Percentiles rank a stretch among this genome's conserved stretches.
Evolutionary conservation across 2,329 filamentous ascomycete genomes (phyloP).

Genomic region (Ophiobolus disseminans): DNA sequence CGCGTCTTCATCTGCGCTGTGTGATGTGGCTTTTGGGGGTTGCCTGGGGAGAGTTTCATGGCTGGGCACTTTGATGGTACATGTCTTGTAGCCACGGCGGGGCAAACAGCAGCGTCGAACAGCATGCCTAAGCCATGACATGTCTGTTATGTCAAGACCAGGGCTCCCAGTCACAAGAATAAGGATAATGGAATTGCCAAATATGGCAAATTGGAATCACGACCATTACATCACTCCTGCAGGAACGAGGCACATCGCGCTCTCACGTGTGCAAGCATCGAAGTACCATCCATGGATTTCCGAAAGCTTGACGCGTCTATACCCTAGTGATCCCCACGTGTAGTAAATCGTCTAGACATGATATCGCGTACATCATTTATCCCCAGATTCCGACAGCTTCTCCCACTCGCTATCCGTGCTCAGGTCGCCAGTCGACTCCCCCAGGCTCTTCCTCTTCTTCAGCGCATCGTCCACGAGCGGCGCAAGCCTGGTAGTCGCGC

Average conservation of each 20-base stretch:
- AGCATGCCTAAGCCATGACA: neutral
- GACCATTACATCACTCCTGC: slow-evolving; percentile 9
- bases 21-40: slow-evolving; percentile 13
- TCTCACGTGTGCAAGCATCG: slow-evolving; percentile 25
- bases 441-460: slow-evolving; percentile 54
- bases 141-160: neutral
- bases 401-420: slow-evolving; percentile 98
- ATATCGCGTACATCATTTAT: slow-evolving; percentile 32
- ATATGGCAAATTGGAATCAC: neutral
- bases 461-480: slow-evolving; percentile 46
- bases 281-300: neutral
- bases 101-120: slow-evolving; percentile 19
- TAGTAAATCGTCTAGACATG: slow-evolving; percentile 3
- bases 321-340: slow-evolving; percentile 2
- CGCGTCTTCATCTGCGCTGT: slow-evolving; percentile 41
- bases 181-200: neutral
- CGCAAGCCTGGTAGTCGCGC: slow-evolving; percentile 37
- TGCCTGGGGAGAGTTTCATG: slow-evolving; percentile 19
- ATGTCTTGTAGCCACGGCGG: slow-evolving; percentile 22
- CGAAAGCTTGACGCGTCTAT: neutral
- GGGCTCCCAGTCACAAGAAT: neutral
- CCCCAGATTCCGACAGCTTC: slow-evolving; percentile 71
- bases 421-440: slow-evolving; percentile 60
- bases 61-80: slow-evolving; percentile 26
- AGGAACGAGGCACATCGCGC: slow-evolving; percentile 24